A percentile compares a stretch with the other conserved stretches of the same genome.
Evolutionary conservation across 495 filamentous ascomycete species (phyloP).

Genomic region (Jackrogersella multiformis): DNA sequence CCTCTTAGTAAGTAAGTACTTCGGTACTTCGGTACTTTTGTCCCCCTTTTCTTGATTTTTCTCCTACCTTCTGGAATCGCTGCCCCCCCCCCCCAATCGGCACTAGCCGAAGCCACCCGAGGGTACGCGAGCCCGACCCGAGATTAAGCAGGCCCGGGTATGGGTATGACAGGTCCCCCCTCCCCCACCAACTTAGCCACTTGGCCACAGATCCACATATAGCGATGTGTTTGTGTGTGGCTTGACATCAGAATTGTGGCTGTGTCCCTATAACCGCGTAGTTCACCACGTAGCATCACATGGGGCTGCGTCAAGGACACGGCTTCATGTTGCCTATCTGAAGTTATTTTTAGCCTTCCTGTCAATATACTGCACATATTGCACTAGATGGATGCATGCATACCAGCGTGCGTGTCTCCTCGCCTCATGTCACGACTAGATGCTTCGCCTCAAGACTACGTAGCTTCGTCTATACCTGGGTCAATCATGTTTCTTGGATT

Average conservation of each 20-base stretch:
- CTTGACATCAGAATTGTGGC: constrained; percentile 8
- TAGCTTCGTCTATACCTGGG: not conserved
- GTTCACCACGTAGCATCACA: not conserved
- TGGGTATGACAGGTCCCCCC: no score
- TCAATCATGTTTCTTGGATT: not conserved
- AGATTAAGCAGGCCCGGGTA: no score
- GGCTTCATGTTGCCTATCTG: not conserved
- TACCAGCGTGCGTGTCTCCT: not conserved
- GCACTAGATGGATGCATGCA: not conserved
- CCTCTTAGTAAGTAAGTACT: no score
- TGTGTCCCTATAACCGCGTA: not conserved
- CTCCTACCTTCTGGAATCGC: constrained; percentile 20
- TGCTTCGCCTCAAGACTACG: not conserved
- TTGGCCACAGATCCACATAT: constrained; percentile 5
- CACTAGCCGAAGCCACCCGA: constrained; percentile 27
- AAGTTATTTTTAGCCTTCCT: not conserved
- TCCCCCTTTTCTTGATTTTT: constrained; percentile 8
- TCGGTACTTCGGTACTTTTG: no score
- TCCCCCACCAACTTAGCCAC: not conserved
- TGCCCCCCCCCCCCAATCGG: no score
- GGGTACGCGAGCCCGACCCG: not conserved
- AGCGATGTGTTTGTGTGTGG: not conserved
- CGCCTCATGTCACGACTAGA: not conserved
- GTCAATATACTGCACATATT: no score
- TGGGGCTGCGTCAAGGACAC: not conserved